A percentile compares a stretch with the other conserved stretches of the same genome.
Conservation (phyloP, 768 basidiomycete species). For the Dendrothele bispora region DNA sequence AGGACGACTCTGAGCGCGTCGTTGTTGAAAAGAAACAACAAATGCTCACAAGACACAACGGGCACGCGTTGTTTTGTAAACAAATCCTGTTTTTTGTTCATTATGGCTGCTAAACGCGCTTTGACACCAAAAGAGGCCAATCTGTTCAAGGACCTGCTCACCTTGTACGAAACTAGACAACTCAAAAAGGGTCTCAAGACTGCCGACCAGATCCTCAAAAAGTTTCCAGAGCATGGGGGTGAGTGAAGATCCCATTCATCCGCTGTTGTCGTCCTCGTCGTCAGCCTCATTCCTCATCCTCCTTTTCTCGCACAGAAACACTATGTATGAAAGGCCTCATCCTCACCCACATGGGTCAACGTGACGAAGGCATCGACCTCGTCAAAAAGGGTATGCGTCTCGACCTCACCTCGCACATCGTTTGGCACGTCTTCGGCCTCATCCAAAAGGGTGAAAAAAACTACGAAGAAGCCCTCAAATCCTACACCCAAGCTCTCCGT, state of each 20-base stretch:
- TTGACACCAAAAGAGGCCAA: slow-evolving; percentile 82
- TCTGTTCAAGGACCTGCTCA: slow-evolving; percentile 85
- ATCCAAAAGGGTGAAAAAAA: slow-evolving; percentile 93
- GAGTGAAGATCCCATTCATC: slow-evolving; percentile 21
- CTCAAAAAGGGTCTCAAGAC: slow-evolving; percentile 89
- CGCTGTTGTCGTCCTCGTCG: not conserved
- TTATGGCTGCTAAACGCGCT: too few relatives aligned
- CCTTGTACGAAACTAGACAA: slow-evolving; percentile 85
- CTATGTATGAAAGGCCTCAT: slow-evolving; percentile 96
- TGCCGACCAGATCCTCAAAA: slow-evolving; percentile 92
- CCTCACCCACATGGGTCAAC: slow-evolving; percentile 73
- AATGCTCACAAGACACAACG: too few relatives aligned
- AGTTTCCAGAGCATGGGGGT: slow-evolving; percentile 96
- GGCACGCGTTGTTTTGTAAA: too few relatives aligned
- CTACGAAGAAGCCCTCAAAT: slow-evolving; percentile 91
- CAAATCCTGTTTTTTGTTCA: too few relatives aligned
- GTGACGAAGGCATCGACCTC: slow-evolving; percentile 79
- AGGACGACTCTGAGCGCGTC: too few relatives aligned
- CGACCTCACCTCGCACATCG: slow-evolving; percentile 88
- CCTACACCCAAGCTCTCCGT: slow-evolving; percentile 84
- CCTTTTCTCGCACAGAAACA: slow-evolving; percentile 61
- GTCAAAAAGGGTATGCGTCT: slow-evolving; percentile 82
- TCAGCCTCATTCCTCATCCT: not conserved
- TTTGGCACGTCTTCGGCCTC: slow-evolving; percentile 97
- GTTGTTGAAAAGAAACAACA: too few relatives aligned